Conservation (phyloP, 768 basidiomycete species). For the Phallus indusiatus region DNA sequence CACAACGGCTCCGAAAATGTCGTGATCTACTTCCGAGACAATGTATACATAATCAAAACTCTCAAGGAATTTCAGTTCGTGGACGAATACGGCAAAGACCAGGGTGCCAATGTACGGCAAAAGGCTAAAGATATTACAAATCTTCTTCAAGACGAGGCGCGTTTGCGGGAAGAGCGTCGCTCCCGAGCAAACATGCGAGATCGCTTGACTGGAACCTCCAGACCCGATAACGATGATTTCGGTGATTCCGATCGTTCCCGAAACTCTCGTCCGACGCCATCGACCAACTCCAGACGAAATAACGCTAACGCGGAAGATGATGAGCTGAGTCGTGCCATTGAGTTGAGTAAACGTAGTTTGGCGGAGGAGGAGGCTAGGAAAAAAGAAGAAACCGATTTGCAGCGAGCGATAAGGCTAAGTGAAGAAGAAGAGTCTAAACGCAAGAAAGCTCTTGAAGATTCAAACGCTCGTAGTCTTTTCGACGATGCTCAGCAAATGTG, state of each 20-base stretch:
- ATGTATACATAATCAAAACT: constrained; percentile 96
- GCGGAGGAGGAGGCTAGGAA: constrained; percentile 58
- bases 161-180: constrained; percentile 78
- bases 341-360: constrained; percentile 71
- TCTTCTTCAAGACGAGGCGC: constrained; percentile 74
- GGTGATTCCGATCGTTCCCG: constrained; percentile 38
- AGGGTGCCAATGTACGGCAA: constrained; percentile 95
- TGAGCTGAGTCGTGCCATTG: constrained; percentile 78
- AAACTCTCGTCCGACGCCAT: constrained; percentile 22
- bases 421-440: constrained; percentile 84
- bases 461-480: constrained; percentile 68
- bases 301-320: constrained; percentile 56
- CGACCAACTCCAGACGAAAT: constrained; percentile 14
- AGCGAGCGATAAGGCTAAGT: constrained; percentile 74
- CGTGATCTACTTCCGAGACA: constrained; percentile 96
- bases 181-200: constrained; percentile 88
- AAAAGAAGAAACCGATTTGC: constrained; percentile 76
- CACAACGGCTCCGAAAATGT: constrained; percentile 98
- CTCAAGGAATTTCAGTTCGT: constrained; percentile 97
- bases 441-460: constrained; percentile 58
- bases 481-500: constrained; percentile 80
- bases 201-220: constrained; percentile 69
- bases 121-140: constrained; percentile 99
- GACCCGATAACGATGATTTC: constrained; percentile 17
- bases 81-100: constrained; percentile 93